Percentiles rank a stretch among this genome's conserved stretches.
These are phyloP conservation scores for Trametes gibbosa DNA, from an alignment of 768 basidiomycete genomes.

Conservation along the genomic window DNA sequence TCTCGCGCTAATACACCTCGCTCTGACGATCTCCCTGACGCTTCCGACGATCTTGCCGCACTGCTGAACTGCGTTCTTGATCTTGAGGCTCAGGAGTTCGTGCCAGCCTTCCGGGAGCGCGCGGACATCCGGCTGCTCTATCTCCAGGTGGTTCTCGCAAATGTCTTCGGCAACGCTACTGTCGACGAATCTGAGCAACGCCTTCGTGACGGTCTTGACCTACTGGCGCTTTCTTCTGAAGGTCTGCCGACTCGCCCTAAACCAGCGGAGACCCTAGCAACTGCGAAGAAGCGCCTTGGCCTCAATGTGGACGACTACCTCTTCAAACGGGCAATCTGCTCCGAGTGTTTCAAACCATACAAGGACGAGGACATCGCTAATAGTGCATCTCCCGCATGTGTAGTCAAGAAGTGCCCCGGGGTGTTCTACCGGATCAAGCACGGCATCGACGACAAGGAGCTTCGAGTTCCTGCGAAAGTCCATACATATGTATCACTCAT, in stretches of 20 bases:
- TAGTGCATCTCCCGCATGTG: not conserved
- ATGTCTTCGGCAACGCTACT: not conserved
- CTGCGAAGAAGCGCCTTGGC: too few species aligned
- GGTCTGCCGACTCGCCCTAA: not conserved
- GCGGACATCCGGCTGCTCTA: not conserved
- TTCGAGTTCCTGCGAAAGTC: not conserved
- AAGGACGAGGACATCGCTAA: not conserved
- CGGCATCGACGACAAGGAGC: not conserved
- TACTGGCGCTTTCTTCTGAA: not conserved
- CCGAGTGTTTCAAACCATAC: not conserved
- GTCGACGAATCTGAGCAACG: not conserved
- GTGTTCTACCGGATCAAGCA: not conserved
- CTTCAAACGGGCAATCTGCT: not conserved
- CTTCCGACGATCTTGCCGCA: not conserved
- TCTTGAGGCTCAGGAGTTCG: not conserved
- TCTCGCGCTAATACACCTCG: too few species aligned
- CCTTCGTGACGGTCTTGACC: not conserved
- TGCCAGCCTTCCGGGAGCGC: not conserved
- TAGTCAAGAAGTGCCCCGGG: not conserved
- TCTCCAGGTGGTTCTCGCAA: not conserved
- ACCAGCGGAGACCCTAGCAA: too few species aligned
- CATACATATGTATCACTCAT: not conserved
- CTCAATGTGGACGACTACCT: too few species aligned
- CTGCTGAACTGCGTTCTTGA: not conserved
- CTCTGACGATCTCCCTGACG: too few species aligned